phyloP scores from a whole-genome alignment of 371 early-diverging fungal genomes.

The Lichtheimia corymbifera region DNA sequence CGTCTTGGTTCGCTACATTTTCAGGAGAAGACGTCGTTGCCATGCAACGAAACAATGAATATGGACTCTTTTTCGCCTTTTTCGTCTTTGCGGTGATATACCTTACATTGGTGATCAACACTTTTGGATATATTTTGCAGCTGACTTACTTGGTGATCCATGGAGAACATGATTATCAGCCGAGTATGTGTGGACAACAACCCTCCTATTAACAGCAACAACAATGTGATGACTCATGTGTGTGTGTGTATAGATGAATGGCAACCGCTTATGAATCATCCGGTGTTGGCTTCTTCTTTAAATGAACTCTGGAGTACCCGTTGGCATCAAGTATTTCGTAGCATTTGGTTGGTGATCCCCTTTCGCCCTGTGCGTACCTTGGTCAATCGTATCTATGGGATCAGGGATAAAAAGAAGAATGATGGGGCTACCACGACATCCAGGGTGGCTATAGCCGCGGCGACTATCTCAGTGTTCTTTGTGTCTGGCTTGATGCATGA shows the following conservation, averaged over 20 bases:
- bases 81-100: constrained; percentile 16
- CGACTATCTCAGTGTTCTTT: constrained; percentile 31
- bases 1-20: constrained; percentile 26
- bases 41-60: constrained; percentile 11
- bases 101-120: constrained; percentile 26
- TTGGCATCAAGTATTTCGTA: constrained; percentile 36
- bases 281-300: constrained; percentile 14
- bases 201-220: no score
- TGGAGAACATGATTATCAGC: constrained; percentile 27
- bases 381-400: background rate
- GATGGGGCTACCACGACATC: background rate
- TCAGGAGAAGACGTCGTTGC: constrained; percentile 18
- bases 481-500: constrained; percentile 33
- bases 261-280: constrained; percentile 32
- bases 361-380: constrained; percentile 29
- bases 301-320: constrained; percentile 17
- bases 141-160: constrained; percentile 22
- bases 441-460: constrained; percentile 15
- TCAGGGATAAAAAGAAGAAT: background rate
- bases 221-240: background rate
- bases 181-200: constrained; percentile 16
- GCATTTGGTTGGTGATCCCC: constrained; percentile 36
- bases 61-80: constrained; percentile 20
- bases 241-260: constrained; percentile 31
- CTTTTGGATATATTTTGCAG: constrained; percentile 23